Percentiles rank a stretch among this genome's conserved stretches.
phyloP scores from a whole-genome alignment of 2,329 filamentous ascomycete genomes.

The Aspergillus arachidicola region DNA sequence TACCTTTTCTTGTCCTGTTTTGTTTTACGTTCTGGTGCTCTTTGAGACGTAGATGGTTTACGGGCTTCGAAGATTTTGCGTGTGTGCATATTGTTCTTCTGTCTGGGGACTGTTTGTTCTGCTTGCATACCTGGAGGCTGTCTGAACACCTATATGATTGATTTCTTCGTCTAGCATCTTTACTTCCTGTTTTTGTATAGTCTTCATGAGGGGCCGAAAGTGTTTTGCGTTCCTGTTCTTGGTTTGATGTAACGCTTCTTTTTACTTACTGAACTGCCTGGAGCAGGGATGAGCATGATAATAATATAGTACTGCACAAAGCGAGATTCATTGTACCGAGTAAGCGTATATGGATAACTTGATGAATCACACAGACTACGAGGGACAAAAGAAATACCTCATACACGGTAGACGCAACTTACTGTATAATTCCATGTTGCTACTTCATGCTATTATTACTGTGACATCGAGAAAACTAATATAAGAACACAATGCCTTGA shows the following conservation, averaged over 20 bases:
- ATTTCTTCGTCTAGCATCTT: conserved; percentile 13
- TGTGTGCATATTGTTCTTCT: not conserved
- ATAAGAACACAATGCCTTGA: not conserved
- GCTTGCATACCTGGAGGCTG: conserved; percentile 14
- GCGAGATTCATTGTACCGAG: not conserved
- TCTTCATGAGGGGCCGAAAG: not conserved
- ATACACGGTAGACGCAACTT: not conserved
- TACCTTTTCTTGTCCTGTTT: conserved; percentile 7
- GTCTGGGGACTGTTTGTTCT: not conserved
- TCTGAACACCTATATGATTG: conserved; percentile 19
- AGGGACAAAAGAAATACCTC: not conserved
- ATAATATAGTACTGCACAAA: not conserved
- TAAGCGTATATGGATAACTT: not conserved
- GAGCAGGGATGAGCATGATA: not conserved
- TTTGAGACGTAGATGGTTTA: not conserved
- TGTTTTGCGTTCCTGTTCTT: not conserved
- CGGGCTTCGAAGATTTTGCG: not conserved
- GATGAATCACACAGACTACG: not conserved
- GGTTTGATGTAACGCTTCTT: not conserved
- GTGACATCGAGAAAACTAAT: not conserved
- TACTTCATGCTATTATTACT: not conserved
- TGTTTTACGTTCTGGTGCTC: conserved; percentile 11
- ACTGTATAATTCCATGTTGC: not conserved
- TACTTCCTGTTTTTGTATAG: not conserved
- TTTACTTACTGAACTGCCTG: not conserved